Conservation (phyloP, 352 stramenopile species). For the Pythium oligandrum region DNA sequence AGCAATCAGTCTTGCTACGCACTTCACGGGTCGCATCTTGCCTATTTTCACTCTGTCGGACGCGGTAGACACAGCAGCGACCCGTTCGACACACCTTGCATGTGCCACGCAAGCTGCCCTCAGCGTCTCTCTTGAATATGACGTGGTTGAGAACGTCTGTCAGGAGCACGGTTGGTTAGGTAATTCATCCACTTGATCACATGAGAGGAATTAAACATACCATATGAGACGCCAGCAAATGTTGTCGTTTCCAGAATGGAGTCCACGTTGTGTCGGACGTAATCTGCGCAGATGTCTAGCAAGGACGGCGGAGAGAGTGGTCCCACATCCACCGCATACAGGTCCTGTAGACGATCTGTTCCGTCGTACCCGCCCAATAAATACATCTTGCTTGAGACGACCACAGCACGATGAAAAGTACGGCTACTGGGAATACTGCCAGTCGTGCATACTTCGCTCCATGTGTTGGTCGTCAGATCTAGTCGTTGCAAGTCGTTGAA, state of each 20-base stretch:
- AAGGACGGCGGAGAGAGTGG: slow-evolving; percentile 63
- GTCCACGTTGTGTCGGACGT: slow-evolving; percentile 62
- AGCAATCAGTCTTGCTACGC: slow-evolving; percentile 17
- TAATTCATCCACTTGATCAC: too few relatives aligned
- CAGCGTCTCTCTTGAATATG: slow-evolving; percentile 68
- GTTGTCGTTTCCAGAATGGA: slow-evolving; percentile 57
- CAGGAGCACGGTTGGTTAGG: too few relatives aligned
- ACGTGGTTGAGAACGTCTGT: slow-evolving; percentile 72
- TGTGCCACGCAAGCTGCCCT: slow-evolving; percentile 57
- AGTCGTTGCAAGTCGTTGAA: slow-evolving; percentile 85
- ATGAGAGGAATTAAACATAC: slow-evolving; percentile 16
- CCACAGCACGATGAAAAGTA: slow-evolving; percentile 84
- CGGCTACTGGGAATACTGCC: slow-evolving; percentile 78
- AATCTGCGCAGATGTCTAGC: slow-evolving; percentile 68
- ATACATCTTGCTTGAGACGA: slow-evolving; percentile 81
- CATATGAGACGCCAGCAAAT: slow-evolving; percentile 69
- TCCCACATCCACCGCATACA: slow-evolving; percentile 85
- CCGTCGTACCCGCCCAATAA: slow-evolving; percentile 84
- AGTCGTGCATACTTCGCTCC: slow-evolving; percentile 79
- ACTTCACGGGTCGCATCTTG: slow-evolving; percentile 8
- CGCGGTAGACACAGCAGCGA: slow-evolving; percentile 66
- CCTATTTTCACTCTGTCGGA: slow-evolving; percentile 25
- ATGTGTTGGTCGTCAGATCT: slow-evolving; percentile 75
- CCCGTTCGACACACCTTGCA: slow-evolving; percentile 70
- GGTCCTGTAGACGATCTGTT: slow-evolving; percentile 75